Evolutionary conservation across 2,329 filamentous ascomycete species (phyloP).

Genomic region (Didymella pinodella): DNA sequence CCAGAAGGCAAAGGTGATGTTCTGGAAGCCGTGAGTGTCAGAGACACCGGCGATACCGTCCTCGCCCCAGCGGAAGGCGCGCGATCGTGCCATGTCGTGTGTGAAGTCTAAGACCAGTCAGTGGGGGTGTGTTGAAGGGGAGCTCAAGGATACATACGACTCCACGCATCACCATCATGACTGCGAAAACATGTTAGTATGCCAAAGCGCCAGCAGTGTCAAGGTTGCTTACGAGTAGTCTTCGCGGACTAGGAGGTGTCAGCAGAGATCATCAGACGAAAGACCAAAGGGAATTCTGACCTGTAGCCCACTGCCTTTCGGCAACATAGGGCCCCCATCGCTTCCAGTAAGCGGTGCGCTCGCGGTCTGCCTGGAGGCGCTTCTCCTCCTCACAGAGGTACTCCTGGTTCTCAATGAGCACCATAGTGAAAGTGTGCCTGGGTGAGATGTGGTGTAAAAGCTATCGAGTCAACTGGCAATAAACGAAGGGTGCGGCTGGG

Average conservation of each 20-base stretch:
- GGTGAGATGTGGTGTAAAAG: conserved; percentile 17
- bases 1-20: conserved; percentile 97
- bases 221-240: conserved; percentile 75
- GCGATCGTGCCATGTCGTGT: conserved; percentile 87
- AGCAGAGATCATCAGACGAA: conserved; percentile 29
- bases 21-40: conserved; percentile 90
- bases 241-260: conserved; percentile 72
- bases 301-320: conserved; percentile 95
- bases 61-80: conserved; percentile 94
- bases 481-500: conserved; percentile 25
- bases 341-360: conserved; percentile 94
- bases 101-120: conserved; percentile 75
- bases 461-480: conserved; percentile 14
- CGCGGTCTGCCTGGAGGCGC: conserved; percentile 83
- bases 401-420: conserved; percentile 86
- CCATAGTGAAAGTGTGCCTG: conserved; percentile 65
- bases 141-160: conserved; percentile 68
- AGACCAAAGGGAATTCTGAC: conserved; percentile 56
- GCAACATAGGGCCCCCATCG: conserved; percentile 95
- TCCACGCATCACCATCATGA: conserved; percentile 91
- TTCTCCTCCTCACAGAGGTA: conserved; percentile 91
- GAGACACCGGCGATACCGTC: conserved; percentile 95
- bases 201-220: conserved; percentile 13
- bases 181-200: conserved; percentile 54
- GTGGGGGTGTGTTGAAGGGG: conserved; percentile 17